Base-by-base conservation (phyloP, 2,329 filamentous ascomycete species). In the Bipolaris victoriae region DNA sequence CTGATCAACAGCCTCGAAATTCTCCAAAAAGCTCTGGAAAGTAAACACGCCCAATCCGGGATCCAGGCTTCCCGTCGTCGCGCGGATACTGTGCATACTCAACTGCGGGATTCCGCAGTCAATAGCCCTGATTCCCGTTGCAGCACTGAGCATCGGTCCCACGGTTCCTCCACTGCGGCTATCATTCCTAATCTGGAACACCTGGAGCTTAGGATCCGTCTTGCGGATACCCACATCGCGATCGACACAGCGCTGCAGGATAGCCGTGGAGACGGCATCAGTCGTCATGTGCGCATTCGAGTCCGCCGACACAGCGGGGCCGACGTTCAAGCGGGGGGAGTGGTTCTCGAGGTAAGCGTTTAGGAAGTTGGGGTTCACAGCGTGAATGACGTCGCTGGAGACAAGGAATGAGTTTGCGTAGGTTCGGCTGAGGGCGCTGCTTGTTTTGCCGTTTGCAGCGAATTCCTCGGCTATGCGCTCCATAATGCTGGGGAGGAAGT, bases 251-350 rank as follows among this genome's bases (percentile, higher is more conserved):
- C 90, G 85, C 65, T 89, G 86, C 35, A 98, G 80, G 58, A 98
- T 85, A 4, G 92, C 88, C 3, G 91, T 90, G 10, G 90, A 95
- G 16, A 97, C 87, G 53, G 89, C 87, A 73, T 98, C 93, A 3
- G 94, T 97, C 3, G 94, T 97, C 91, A 97, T 97, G 79, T 98
- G 92, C 4, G 92, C 95, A 71, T 97, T 97, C 49, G 88, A 87
- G 77, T 98, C 94, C 20, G 88, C 87, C 44, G 87, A 88, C 37
- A 99, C 83, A 15, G 88, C 86, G 31, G 97, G 84, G 35, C 95
- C 95, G 31, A 95, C 86, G 75, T 99, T 99, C 52, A 99, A 85
- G 57, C 90, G 86, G 1, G 95, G 94, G 2, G 91, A 83, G 78
- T 99, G 95, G 68, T 91, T 89, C 55, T 90, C 85, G 16, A 97